Conservation (phyloP, 768 basidiomycete species). For the Porpolomopsis calyptriformis region DNA sequence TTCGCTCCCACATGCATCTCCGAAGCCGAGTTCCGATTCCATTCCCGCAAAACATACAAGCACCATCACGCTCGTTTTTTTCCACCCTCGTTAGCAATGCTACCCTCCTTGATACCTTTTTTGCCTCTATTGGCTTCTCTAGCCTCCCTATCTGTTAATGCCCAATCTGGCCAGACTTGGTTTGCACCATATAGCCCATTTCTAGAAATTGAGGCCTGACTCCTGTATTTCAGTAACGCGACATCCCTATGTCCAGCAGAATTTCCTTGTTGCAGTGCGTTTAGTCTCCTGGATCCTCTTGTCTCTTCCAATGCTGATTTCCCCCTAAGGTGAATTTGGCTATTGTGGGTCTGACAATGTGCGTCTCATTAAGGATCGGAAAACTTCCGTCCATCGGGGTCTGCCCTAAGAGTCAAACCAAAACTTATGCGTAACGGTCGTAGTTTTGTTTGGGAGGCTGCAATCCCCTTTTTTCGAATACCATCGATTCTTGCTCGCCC, state of each 20-base stretch:
- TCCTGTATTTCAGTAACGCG: neutral
- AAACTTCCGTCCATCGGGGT: neutral
- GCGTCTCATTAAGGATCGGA: slow-evolving; percentile 14
- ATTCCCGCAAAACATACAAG: no score
- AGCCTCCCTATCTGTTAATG: neutral
- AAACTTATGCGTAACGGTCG: slow-evolving; percentile 3
- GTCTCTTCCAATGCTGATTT: slow-evolving; percentile 3
- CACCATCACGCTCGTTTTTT: no score
- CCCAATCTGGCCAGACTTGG: slow-evolving; percentile 5
- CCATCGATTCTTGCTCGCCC: slow-evolving; percentile 56
- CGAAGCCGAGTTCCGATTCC: no score
- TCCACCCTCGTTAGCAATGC: neutral
- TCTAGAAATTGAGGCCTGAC: neutral
- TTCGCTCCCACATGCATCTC: no score
- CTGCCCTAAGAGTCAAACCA: neutral
- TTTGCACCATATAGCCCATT: neutral
- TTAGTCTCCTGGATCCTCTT: neutral
- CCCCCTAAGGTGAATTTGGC: slow-evolving; percentile 37
- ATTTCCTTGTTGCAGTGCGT: slow-evolving; percentile 45
- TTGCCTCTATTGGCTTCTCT: neutral
- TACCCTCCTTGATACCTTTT: neutral
- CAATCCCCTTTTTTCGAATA: slow-evolving; percentile 61
- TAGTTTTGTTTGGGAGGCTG: slow-evolving; percentile 85
- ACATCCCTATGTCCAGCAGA: slow-evolving; percentile 28
- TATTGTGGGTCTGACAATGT: slow-evolving; percentile 40